These are phyloP conservation scores for Rhinocladiella similis DNA, from an alignment of 2,329 filamentous ascomycete species.

Conservation along the genomic window DNA sequence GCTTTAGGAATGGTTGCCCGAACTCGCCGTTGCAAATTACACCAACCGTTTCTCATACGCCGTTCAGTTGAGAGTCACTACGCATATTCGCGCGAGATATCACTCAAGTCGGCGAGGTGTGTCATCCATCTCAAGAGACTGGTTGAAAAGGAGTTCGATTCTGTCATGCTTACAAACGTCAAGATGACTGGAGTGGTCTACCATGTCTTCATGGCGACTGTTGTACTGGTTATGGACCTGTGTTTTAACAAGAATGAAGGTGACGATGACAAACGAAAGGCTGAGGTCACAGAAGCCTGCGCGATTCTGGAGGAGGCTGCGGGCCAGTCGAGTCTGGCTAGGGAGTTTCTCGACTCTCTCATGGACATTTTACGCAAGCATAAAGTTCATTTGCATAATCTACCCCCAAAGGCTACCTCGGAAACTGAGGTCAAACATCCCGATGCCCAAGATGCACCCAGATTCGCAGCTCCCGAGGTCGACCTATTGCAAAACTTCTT, in stretches of 20 bases:
- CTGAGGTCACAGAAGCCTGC: constrained; percentile 41
- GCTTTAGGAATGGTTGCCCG: constrained; percentile 38
- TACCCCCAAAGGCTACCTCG: not conserved
- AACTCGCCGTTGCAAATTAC: constrained; percentile 40
- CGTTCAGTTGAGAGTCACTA: constrained; percentile 37
- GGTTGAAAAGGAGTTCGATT: constrained; percentile 33
- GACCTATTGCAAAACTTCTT: not conserved
- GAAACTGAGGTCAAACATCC: too few species aligned
- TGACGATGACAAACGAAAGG: constrained; percentile 35
- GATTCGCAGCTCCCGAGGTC: not conserved
- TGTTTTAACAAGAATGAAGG: constrained; percentile 43
- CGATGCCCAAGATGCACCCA: not conserved
- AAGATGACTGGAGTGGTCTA: constrained; percentile 35
- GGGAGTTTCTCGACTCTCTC: constrained; percentile 39
- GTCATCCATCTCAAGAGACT: constrained; percentile 39
- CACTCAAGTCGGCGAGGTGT: constrained; percentile 39
- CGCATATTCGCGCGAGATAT: constrained; percentile 40
- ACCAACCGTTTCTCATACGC: constrained; percentile 42
- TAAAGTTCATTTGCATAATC: constrained; percentile 20
- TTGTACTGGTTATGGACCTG: constrained; percentile 41
- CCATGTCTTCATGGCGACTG: constrained; percentile 43
- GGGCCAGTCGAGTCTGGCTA: constrained; percentile 33
- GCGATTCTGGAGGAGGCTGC: constrained; percentile 40
- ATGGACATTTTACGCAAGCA: constrained; percentile 38
- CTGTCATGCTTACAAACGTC: constrained; percentile 22